A percentile compares a stretch with the other conserved stretches of the same genome.
phyloP scores from a whole-genome alignment of 1,284 basidiomycete genomes.

The Phenoliferia sp. region DNA sequence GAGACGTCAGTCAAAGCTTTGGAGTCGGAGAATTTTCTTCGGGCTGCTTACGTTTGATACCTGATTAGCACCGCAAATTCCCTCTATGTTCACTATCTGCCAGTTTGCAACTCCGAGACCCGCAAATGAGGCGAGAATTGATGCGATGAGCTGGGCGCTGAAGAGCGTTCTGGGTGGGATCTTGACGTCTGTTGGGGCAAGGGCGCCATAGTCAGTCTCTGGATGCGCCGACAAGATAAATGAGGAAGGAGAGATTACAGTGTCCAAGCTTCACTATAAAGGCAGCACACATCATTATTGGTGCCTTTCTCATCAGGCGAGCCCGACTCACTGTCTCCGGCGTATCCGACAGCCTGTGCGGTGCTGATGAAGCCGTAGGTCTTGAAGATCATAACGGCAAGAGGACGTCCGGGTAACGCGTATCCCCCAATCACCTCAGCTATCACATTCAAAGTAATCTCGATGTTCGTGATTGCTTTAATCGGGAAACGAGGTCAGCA shows the following conservation, averaged over 20 bases:
- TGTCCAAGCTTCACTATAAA: not conserved
- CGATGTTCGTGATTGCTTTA: not conserved
- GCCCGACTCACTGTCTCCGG: not conserved
- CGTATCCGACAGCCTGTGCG: not conserved
- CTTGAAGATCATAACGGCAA: not conserved
- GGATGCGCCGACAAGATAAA: not conserved
- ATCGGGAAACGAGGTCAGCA: not conserved
- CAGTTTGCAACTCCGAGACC: not conserved
- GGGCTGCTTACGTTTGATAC: too few relatives aligned
- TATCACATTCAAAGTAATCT: constrained; percentile 43
- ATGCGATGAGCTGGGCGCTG: not conserved
- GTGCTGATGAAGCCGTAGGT: not conserved
- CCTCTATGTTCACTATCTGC: not conserved
- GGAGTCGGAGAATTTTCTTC: too few relatives aligned
- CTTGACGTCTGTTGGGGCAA: not conserved
- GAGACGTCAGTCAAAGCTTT: too few relatives aligned
- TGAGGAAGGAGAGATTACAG: not conserved
- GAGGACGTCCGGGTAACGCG: not conserved
- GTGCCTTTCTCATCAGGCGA: not conserved
- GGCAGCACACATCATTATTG: not conserved
- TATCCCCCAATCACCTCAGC: constrained; percentile 58
- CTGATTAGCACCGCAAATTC: not conserved
- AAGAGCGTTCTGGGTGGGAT: not conserved
- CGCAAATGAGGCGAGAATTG: not conserved
- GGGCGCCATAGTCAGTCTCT: not conserved